Base-by-base conservation (phyloP, 306 rosid species). In the Vigna angularis region DNA sequence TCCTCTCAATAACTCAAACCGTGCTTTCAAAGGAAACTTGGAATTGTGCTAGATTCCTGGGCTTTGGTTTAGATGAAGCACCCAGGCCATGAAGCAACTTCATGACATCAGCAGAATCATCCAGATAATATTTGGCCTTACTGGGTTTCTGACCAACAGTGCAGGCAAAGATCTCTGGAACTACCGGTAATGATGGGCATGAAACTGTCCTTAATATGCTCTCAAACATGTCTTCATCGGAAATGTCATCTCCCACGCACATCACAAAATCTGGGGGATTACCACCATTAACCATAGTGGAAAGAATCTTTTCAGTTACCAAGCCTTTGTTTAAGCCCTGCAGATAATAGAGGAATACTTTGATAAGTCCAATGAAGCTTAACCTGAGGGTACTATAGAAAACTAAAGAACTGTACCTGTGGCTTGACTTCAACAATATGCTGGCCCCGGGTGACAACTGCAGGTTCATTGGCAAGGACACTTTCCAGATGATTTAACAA, bases 201-300 rank as follows among this genome's bases (percentile, higher is more conserved):
- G 88, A 59, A 18, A 86, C 88, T 4, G 88, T 86, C 73, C 85
- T 83, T 64, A 77, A 42, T 81, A 93, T 83, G 86, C 89, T 89
- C 86, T 89, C 91, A 70, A 93, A 93, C 96, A 93, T 93, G 84
- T 93, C 91, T 78, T 93, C 98, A 40, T 93, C 94, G 0, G 96
- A 89, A 76, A 84, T 74, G 74, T 93, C 94, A 34, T 93, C 98
- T 55, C 98, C 96, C 4, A 90, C 71, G 88, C 94, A 90, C 91
- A 85, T 58, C 9, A 93, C 89, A 66, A 93, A 90, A 85, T 89
- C 91, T 1, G 93, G 96, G 7, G 86, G 73, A 34, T 65, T 86
- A 42, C 90, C 87, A 6, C 74, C 80, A 12, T 81, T 55, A 15
- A 70, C 86, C 94, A 90, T 84, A 14, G 77, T 85, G 7, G 82